A percentile compares a stretch with the other conserved stretches of the same genome.
Evolutionary conservation across 306 rosid genomes (phyloP).

Genomic region (Vachellia collinsii): DNA sequence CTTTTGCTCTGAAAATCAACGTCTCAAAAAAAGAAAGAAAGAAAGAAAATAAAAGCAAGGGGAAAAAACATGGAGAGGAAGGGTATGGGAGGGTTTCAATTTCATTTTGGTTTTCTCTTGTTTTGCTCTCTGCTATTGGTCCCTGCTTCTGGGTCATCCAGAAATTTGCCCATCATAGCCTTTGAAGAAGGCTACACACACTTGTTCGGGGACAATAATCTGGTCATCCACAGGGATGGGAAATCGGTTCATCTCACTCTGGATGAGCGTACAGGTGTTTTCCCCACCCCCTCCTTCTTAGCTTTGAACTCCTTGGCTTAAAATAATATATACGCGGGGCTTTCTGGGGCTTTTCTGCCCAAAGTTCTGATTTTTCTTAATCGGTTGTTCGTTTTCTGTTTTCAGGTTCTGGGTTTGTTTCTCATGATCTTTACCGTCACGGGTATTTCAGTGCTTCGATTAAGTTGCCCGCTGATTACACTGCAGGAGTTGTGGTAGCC

Average conservation of each 20-base stretch:
- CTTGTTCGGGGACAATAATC: conserved; percentile 82
- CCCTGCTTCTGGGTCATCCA: conserved; percentile 50
- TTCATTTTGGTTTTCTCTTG: conserved; percentile 38
- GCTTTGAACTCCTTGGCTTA: neutral
- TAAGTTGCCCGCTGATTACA: conserved; percentile 88
- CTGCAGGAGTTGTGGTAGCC: conserved; percentile 97
- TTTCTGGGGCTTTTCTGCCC: neutral
- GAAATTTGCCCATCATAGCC: conserved; percentile 57
- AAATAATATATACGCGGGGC: too few relatives aligned
- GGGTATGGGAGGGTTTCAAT: conserved; percentile 44
- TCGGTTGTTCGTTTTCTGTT: neutral
- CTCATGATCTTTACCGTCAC: conserved; percentile 88
- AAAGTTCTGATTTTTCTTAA: conserved; percentile 15
- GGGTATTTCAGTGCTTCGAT: conserved; percentile 92
- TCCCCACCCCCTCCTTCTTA: too few relatives aligned
- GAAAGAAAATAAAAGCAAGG: too few relatives aligned
- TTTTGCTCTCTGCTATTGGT: conserved; percentile 33
- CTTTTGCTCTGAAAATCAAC: conserved; percentile 26
- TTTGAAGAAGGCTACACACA: conserved; percentile 86
- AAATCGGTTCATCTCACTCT: conserved; percentile 84
- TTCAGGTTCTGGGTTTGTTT: conserved; percentile 93
- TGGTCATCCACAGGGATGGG: conserved; percentile 67
- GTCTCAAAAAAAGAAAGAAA: too few relatives aligned
- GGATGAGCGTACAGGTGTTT: conserved; percentile 74
- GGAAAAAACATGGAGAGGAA: conserved; percentile 1